These are phyloP conservation scores for Epichloe gansuensis DNA, from an alignment of 2,329 filamentous ascomycete species.

Conservation along the genomic window DNA sequence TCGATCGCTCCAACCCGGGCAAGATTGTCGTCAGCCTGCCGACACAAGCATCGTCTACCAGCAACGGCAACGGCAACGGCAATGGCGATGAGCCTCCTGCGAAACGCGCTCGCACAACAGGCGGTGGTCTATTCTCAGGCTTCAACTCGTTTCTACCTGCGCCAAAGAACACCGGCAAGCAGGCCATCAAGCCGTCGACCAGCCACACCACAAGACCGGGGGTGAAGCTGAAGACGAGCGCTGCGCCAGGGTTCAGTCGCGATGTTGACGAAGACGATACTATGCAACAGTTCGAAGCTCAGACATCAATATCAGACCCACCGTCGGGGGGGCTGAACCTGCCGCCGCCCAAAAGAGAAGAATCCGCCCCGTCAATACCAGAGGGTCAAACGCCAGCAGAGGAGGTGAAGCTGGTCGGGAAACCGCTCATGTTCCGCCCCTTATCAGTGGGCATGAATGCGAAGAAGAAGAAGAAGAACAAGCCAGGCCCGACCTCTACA, in stretches of 20 bases:
- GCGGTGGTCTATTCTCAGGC: conserved; percentile 55
- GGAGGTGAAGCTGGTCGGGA: conserved; percentile 58
- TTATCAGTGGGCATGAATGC: conserved; percentile 69
- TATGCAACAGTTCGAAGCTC: neutral
- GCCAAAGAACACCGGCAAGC: conserved; percentile 49
- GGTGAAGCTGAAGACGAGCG: conserved; percentile 68
- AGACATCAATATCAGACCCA: conserved; percentile 1
- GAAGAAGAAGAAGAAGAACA: conserved; percentile 44
- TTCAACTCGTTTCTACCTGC: conserved; percentile 82
- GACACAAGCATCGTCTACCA: conserved; percentile 24
- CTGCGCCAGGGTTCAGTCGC: conserved; percentile 68
- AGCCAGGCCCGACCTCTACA: conserved; percentile 6
- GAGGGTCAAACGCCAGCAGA: conserved; percentile 45
- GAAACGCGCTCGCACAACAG: conserved; percentile 51
- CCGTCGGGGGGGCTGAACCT: conserved; percentile 18
- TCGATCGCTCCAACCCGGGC: conserved; percentile 67
- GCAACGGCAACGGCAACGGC: conserved; percentile 16
- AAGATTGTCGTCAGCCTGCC: conserved; percentile 77
- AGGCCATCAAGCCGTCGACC: conserved; percentile 11
- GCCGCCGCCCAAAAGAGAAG: conserved; percentile 29
- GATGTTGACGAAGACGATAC: conserved; percentile 22
- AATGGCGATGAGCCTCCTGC: conserved; percentile 37
- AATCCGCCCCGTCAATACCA: conserved; percentile 35
- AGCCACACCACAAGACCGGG: conserved; percentile 21
- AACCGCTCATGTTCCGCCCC: conserved; percentile 78